Conservation (phyloP, 345 rosid species). For the Euphorbia pulcherrima region DNA sequence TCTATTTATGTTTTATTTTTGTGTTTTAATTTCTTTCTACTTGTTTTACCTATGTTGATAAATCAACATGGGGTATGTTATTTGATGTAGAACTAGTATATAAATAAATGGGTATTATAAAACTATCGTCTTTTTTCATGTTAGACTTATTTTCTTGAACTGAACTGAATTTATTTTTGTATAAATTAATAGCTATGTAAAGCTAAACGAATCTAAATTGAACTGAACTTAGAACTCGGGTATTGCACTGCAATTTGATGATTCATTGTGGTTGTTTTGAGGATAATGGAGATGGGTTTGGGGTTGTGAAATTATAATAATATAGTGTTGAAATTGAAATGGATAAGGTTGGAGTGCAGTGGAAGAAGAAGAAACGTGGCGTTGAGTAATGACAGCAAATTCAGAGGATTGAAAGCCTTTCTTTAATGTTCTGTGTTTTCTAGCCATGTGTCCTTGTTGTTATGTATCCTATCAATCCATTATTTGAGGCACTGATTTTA, state of each 20-base stretch:
- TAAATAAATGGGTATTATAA: too few relatives aligned
- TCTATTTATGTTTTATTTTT: slow-evolving; percentile 9
- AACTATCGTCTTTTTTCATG: too few relatives aligned
- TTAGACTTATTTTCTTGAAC: too few relatives aligned
- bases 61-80: neutral
- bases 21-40: neutral
- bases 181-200: too few relatives aligned
- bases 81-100: neutral
- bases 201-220: too few relatives aligned
- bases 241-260: too few relatives aligned
- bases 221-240: too few relatives aligned
- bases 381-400: neutral
- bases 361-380: slow-evolving; percentile 21
- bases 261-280: too few relatives aligned
- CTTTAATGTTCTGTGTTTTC: neutral
- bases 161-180: too few relatives aligned
- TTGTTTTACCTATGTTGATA: neutral
- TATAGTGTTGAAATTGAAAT: neutral
- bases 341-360: slow-evolving; percentile 16
- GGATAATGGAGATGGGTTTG: too few relatives aligned
- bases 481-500: neutral
- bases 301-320: too few relatives aligned
- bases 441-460: neutral
- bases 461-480: too few relatives aligned
- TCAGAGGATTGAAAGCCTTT: neutral